These are phyloP conservation scores for Drechslera avenae DNA, from an alignment of 2,329 filamentous ascomycete genomes.

Conservation along the genomic window DNA sequence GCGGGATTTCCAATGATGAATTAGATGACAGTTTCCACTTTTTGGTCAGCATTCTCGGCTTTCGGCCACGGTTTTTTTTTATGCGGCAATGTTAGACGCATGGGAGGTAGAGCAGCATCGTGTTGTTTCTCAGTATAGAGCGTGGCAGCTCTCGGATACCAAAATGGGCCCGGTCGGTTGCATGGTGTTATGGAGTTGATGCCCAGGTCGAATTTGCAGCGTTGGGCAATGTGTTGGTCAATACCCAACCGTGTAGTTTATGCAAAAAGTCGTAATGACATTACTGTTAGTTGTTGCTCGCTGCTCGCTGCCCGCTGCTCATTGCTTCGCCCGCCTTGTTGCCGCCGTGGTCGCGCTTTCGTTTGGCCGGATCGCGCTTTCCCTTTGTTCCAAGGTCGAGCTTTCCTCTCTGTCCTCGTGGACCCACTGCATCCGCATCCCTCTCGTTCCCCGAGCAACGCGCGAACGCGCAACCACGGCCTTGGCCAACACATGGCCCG, in stretches of 20 bases:
- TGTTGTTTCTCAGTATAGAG: slow-evolving; percentile 28
- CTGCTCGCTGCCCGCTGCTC: not conserved
- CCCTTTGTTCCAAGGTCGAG: not conserved
- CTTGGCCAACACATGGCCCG: too few species aligned
- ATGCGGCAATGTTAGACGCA: slow-evolving; percentile 46
- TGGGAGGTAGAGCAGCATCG: slow-evolving; percentile 15
- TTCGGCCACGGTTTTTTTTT: slow-evolving; percentile 26
- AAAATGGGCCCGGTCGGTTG: slow-evolving; percentile 41
- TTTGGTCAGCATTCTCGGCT: slow-evolving; percentile 30
- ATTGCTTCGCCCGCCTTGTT: slow-evolving; percentile 3
- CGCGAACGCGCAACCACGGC: not conserved
- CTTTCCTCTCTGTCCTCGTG: not conserved
- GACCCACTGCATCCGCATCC: slow-evolving; percentile 12
- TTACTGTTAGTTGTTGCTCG: slow-evolving; percentile 12
- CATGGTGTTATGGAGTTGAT: slow-evolving; percentile 38
- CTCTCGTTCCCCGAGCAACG: slow-evolving; percentile 12
- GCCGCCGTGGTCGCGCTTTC: not conserved
- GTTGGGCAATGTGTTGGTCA: slow-evolving; percentile 21
- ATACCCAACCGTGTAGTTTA: slow-evolving; percentile 43
- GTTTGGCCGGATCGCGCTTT: not conserved
- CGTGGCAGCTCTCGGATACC: slow-evolving; percentile 37
- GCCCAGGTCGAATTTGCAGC: slow-evolving; percentile 36
- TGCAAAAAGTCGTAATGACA: slow-evolving; percentile 39
- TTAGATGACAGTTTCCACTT: slow-evolving; percentile 30
- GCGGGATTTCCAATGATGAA: slow-evolving; percentile 35